Evolutionary conservation across 331 rosid species (phyloP).

Genomic region (Saraca asoca): DNA sequence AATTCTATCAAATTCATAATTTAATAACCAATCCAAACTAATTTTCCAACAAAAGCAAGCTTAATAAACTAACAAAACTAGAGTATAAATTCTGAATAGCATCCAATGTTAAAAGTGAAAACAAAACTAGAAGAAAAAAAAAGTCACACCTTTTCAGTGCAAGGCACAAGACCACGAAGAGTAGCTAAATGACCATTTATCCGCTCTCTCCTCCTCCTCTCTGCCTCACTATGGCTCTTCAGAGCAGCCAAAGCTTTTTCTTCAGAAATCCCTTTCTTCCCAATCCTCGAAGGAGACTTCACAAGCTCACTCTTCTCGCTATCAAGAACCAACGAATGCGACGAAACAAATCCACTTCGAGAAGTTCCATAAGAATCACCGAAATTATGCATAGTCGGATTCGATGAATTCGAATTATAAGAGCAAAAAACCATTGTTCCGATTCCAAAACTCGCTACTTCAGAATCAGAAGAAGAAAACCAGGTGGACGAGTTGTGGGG

Average conservation of each 20-base stretch:
- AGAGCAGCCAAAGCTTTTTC: conserved; percentile 73
- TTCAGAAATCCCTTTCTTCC: conserved; percentile 58
- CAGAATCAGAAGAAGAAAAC: conserved; percentile 54
- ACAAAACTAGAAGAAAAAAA: not conserved
- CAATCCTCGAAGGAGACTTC: conserved; percentile 50
- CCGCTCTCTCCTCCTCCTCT: conserved; percentile 92
- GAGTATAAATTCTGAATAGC: not conserved
- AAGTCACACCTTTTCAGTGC: conserved; percentile 67
- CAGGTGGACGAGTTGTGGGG: conserved; percentile 78
- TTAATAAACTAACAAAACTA: conserved; percentile 19
- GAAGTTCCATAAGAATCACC: conserved; percentile 38
- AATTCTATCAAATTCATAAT: conserved; percentile 1
- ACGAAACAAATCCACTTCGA: conserved; percentile 38
- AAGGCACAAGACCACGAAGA: conserved; percentile 74
- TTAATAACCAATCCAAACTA: conserved; percentile 19
- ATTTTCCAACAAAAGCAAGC: not conserved
- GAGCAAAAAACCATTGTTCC: conserved; percentile 48
- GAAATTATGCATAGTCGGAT: conserved; percentile 38
- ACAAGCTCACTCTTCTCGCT: conserved; percentile 61
- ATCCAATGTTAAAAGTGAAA: not conserved
- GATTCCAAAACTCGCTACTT: not conserved
- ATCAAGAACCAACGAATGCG: conserved; percentile 57
- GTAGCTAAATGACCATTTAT: conserved; percentile 81
- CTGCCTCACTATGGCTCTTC: conserved; percentile 93
- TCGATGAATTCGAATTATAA: conserved; percentile 43